Evolutionary conservation across 345 rosid species (phyloP).

Genomic region (Cardamine resedifolia): DNA sequence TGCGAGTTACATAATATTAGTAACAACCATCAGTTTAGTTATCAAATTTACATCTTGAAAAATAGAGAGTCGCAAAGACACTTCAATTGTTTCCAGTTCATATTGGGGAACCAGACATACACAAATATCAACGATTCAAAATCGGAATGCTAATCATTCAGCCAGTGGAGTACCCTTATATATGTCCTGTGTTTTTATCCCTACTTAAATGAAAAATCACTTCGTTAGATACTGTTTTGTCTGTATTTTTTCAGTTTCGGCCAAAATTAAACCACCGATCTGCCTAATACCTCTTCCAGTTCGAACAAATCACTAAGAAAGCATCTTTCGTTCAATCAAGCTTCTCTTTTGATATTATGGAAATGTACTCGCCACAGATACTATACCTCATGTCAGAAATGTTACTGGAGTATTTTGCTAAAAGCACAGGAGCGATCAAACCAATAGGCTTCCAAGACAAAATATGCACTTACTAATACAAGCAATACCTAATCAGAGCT

Average conservation of each 20-base stretch:
- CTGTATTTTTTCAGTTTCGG: background rate
- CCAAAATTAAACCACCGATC: background rate
- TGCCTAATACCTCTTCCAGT: background rate
- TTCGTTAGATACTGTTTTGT: background rate
- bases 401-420: background rate
- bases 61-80: background rate
- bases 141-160: background rate
- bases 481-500: background rate
- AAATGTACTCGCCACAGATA: background rate
- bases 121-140: background rate
- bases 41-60: background rate
- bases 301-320: conserved; percentile 2
- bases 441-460: conserved; percentile 1
- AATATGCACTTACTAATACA: background rate
- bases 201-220: background rate
- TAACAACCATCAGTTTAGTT: conserved; percentile 1
- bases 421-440: background rate
- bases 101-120: background rate
- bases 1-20: conserved; percentile 1
- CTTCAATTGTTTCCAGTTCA: background rate
- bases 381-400: background rate
- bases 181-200: background rate
- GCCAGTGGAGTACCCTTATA: background rate
- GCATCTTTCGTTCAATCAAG: background rate
- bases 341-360: background rate